phyloP scores from a whole-genome alignment of 108 stramenopile species.

The Mayamaea pseudoterrestris region DNA sequence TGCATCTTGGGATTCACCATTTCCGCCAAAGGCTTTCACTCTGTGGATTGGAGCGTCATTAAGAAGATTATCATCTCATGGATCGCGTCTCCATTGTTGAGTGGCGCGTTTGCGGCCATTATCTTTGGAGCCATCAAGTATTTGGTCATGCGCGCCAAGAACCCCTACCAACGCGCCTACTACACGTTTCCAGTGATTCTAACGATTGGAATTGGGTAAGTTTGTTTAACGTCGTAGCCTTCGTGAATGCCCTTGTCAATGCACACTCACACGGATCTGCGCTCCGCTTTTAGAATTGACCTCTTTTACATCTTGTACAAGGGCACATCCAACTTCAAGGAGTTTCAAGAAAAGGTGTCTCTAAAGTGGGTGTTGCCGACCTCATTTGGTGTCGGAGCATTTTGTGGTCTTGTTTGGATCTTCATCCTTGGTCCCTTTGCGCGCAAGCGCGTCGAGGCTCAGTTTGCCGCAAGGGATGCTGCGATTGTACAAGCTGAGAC shows the following conservation, averaged over 20 bases:
- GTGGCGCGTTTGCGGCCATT: conserved; percentile 20
- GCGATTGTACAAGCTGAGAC: conserved; percentile 1
- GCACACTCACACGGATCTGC: too few relatives aligned
- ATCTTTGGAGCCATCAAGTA: conserved; percentile 18
- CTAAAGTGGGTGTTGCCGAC: conserved; percentile 4
- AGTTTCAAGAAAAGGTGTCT: conserved; percentile 18
- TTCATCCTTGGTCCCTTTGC: conserved; percentile 20
- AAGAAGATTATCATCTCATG: conserved; percentile 34
- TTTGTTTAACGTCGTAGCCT: too few relatives aligned
- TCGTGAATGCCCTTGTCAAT: too few relatives aligned
- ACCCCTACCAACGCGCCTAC: conserved; percentile 30
- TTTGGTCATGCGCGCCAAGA: conserved; percentile 15
- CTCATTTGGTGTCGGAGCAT: conserved; percentile 13
- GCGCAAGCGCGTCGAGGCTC: conserved; percentile 11
- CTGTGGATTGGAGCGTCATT: conserved; percentile 27
- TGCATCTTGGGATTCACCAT: conserved; percentile 47
- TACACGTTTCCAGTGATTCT: conserved; percentile 37
- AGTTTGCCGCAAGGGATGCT: too few relatives aligned
- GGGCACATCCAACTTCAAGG: conserved; percentile 9
- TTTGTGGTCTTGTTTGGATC: conserved; percentile 16
- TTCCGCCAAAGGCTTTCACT: conserved; percentile 22
- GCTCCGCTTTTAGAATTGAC: too few relatives aligned
- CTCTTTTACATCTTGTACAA: conserved; percentile 32
- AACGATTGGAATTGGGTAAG: conserved; percentile 19
- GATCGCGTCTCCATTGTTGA: conserved; percentile 39